These are phyloP conservation scores for Ceratobasidium sp. DNA, from an alignment of 1,284 basidiomycete genomes.

Conservation along the genomic window DNA sequence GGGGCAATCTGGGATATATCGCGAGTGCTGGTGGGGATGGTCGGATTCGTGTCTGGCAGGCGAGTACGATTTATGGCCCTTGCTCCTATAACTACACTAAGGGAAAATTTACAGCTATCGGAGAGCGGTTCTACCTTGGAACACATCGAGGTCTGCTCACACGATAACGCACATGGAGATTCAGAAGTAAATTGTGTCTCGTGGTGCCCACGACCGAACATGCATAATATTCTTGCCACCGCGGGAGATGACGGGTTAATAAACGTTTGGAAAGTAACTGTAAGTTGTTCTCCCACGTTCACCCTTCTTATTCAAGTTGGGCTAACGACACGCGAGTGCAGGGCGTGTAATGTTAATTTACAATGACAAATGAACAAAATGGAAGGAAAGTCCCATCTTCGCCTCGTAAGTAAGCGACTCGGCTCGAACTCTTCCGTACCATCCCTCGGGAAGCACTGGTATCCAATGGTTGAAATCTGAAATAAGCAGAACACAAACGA, in stretches of 20 bases:
- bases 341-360: background rate
- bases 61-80: constrained; percentile 49
- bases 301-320: background rate
- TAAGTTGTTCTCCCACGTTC: constrained; percentile 18
- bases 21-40: constrained; percentile 68
- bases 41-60: constrained; percentile 63
- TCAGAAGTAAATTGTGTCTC: constrained; percentile 66
- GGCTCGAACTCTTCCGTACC: too few relatives aligned
- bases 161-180: constrained; percentile 60
- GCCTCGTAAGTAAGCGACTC: constrained; percentile 2
- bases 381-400: too few relatives aligned
- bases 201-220: constrained; percentile 59
- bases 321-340: constrained; percentile 2
- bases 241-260: constrained; percentile 68
- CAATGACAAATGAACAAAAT: constrained; percentile 20
- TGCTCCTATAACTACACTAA: constrained; percentile 22
- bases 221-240: constrained; percentile 60
- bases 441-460: too few relatives aligned
- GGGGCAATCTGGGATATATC: constrained; percentile 60
- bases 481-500: too few relatives aligned
- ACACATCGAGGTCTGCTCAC: constrained; percentile 50
- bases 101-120: constrained; percentile 45
- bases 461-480: too few relatives aligned
- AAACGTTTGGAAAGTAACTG: constrained; percentile 61
- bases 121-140: constrained; percentile 44